Evolutionary conservation across 2,329 filamentous ascomycete genomes (phyloP).

Genomic region (Tolypocladium inflatum): DNA sequence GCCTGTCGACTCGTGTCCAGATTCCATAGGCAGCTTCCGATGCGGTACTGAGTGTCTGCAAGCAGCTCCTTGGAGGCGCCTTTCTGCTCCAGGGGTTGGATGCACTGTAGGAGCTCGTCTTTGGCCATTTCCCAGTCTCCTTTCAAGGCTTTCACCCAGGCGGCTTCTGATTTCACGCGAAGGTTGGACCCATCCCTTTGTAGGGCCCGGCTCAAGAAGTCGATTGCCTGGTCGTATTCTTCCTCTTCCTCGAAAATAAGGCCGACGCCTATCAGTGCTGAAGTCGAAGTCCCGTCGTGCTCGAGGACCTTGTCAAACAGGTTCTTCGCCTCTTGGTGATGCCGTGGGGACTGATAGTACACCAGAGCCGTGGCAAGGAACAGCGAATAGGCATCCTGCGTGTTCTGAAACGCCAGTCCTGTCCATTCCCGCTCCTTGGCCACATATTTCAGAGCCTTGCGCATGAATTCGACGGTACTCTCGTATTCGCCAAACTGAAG

Average conservation of each 20-base stretch:
- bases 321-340: constrained; percentile 80
- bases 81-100: constrained; percentile 54
- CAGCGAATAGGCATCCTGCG: constrained; percentile 63
- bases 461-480: constrained; percentile 67
- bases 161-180: constrained; percentile 74
- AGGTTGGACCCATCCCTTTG: constrained; percentile 64
- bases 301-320: constrained; percentile 76
- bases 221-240: constrained; percentile 71
- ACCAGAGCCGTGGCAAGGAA: constrained; percentile 82
- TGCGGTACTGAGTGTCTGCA: constrained; percentile 75
- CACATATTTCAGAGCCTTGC: constrained; percentile 59
- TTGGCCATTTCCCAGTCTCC: constrained; percentile 64
- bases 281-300: constrained; percentile 65
- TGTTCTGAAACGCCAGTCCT: constrained; percentile 60
- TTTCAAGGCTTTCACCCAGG: constrained; percentile 82
- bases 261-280: constrained; percentile 80
- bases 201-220: constrained; percentile 70
- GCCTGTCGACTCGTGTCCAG: constrained; percentile 63
- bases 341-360: constrained; percentile 78
- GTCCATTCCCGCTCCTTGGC: constrained; percentile 53
- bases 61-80: constrained; percentile 60
- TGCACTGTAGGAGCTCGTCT: constrained; percentile 59
- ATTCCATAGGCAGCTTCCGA: constrained; percentile 83
- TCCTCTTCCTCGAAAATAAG: constrained; percentile 90
- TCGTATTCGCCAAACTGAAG: constrained; percentile 78